Base-by-base conservation (phyloP, 441 rosid species). In the Sinapis alba region DNA sequence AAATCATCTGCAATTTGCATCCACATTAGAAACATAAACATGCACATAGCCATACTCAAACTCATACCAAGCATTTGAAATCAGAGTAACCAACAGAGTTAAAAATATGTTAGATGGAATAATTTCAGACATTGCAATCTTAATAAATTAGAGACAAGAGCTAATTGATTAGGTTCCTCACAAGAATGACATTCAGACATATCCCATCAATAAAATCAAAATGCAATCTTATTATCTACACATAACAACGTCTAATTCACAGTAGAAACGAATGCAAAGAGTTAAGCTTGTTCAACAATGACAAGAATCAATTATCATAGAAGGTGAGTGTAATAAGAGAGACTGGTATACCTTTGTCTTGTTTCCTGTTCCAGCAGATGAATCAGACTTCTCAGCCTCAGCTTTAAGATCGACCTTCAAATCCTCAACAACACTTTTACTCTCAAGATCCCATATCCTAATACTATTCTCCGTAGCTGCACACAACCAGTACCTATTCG, bases 391-490 rank as follows among this genome's bases (percentile, higher is more conserved):
- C 83, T 90, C 96, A 18, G 96, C 94, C 78, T 92, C 98, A 1
- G 89, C 82, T 84, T 89, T 92, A 43, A 92, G 88, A 73, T 92
- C 96, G 8, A 92, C 91, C 88, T 86, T 90, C 86, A 90, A 83
- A 61, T 92, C 97, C 82, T 87, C 97, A 1, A 89, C 93, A 78
- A 92, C 84, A 79, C 83, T 83, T 87, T 92, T 92, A 74, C 93
- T 92, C 80, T 92, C 94, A 5, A 92, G 81, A 84, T 92, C 96
- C 97, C 97, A 90, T 76, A 92, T 89, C 91, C 89, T 92, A 26
- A 92, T 90, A 69, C 94, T 87, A 19, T 79, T 73, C 83, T 90
- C 96, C 0, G 96, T 92, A 0, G 94, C 98, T 1, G 96, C 96
- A 13, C 94, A 92, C 4, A 92, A 80, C 98, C 94, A 92, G 69